Evolutionary conservation across 768 basidiomycete genomes (phyloP), one percentile per base, ranked within the genome.

Genomic region (Dentipellis sp.): DNA sequence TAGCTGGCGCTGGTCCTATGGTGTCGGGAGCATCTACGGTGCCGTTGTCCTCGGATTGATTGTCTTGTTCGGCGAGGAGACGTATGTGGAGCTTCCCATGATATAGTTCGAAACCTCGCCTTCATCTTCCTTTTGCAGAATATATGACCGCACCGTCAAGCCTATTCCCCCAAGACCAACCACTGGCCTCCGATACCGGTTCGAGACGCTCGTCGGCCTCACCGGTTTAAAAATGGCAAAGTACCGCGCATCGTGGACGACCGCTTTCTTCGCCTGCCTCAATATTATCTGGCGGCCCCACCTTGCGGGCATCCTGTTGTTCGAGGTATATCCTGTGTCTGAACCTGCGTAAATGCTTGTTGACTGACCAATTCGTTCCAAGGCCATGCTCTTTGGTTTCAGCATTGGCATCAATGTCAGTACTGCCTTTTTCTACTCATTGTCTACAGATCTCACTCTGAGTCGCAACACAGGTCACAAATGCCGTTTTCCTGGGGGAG

Each of bases 1-100:
- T 48, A 76, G 72, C 52, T 85, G 80, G 80, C 68, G 82, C 47
- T 85, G 84, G 83, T 74, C 82, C 17, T 86, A 86, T 57, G 83
- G 81, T 14, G 80, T 83, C 37, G 85, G 81, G 0, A 78, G 75
- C 34, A 76, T 85, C 17, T 87, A 85, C 62, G 72, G 73, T 4
- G 69, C 71, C 1, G 58, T 83, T 16, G 81, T 87, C 5, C 72
- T 85, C 7, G 48, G 76, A 9, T 63, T 85, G 17, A 84, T 87
- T 51, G 67, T 72, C 2, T 71, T 86, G 55, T 80, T 86, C 61
- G 74, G 77, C 69, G 78, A 84, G 58, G 85, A 88, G 67, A 86
- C 84, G 83, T 83, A 64, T 52, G 77, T 64, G 21, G 29, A 17
- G 5, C 17, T 35, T 9, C 38, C 35, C 23, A 2, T 9, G 5